These are phyloP conservation scores for Hydnum rufescens DNA, from an alignment of 768 basidiomycete genomes.

Conservation along the genomic window DNA sequence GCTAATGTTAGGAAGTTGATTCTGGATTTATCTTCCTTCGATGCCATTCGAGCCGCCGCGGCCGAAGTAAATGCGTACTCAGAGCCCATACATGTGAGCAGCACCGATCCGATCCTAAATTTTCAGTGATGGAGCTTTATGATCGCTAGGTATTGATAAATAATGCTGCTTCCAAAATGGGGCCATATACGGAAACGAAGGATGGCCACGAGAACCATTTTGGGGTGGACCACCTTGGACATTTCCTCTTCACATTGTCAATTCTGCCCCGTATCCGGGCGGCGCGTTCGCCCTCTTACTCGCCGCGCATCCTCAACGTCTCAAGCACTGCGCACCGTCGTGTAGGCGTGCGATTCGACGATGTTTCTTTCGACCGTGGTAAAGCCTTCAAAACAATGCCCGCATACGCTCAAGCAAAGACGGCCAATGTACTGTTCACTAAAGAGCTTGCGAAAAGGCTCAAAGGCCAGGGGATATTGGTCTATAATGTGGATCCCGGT, in stretches of 20 bases:
- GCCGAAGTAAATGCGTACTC: constrained; percentile 7
- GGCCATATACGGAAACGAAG: no score
- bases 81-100: constrained; percentile 10
- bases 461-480: neutral
- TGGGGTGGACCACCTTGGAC: neutral
- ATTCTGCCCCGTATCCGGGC: neutral
- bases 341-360: neutral
- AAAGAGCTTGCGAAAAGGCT: neutral
- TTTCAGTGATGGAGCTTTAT: neutral
- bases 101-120: neutral
- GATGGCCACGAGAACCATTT: neutral
- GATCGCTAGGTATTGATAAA: neutral
- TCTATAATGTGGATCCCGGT: neutral
- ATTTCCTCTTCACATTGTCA: neutral
- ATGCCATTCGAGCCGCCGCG: constrained; percentile 4
- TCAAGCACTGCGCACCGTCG: neutral
- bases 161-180: constrained; percentile 1
- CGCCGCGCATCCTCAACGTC: neutral
- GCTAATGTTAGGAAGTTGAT: constrained; percentile 6
- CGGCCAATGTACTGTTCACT: neutral
- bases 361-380: neutral
- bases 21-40: constrained; percentile 8
- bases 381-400: neutral
- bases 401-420: neutral
- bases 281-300: neutral